A percentile compares a stretch with the other conserved stretches of the same genome.
Conservation (phyloP, 2,329 filamentous ascomycete genomes). For the Colletotrichum cuscutae region DNA sequence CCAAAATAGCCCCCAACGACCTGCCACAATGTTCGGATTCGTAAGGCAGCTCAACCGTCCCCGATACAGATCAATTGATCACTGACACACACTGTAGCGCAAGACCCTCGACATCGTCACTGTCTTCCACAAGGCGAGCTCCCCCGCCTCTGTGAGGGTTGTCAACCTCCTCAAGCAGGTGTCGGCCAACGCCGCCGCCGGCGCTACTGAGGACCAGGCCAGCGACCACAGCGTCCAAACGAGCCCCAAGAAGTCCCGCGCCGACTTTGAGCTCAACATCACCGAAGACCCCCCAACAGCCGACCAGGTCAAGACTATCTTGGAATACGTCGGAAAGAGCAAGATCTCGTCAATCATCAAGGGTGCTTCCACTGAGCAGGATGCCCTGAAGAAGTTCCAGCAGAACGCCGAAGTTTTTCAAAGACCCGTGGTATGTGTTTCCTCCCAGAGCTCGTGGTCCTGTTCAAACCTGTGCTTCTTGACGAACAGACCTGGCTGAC, state of each 20-base stretch:
- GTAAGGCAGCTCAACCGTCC: conserved; percentile 45
- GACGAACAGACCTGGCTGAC: neutral
- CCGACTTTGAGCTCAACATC: conserved; percentile 87
- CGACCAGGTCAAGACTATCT: conserved; percentile 84
- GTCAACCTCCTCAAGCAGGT: conserved; percentile 83
- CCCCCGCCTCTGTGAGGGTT: conserved; percentile 77
- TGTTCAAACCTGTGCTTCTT: neutral
- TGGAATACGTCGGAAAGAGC: conserved; percentile 79
- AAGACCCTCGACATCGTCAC: conserved; percentile 92
- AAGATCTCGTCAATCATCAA: conserved; percentile 73
- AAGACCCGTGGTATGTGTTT: conserved; percentile 76
- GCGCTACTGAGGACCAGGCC: conserved; percentile 80
- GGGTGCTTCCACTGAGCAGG: conserved; percentile 77
- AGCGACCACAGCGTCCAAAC: conserved; percentile 72
- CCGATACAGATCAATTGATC: neutral
- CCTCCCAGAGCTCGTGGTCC: neutral
- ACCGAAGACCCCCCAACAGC: conserved; percentile 82
- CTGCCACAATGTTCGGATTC: conserved; percentile 57
- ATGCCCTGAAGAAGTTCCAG: conserved; percentile 84
- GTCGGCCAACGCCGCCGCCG: conserved; percentile 73
- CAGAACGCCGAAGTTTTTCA: conserved; percentile 75
- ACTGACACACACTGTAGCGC: conserved; percentile 58
- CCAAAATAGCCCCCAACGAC: conserved; percentile 17
- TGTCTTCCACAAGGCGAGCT: conserved; percentile 89
- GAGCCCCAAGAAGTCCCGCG: conserved; percentile 56